Evolutionary conservation across 257 asterid genomes (phyloP), one percentile per base, ranked within the genome.

Genomic region (Salvia splendens): DNA sequence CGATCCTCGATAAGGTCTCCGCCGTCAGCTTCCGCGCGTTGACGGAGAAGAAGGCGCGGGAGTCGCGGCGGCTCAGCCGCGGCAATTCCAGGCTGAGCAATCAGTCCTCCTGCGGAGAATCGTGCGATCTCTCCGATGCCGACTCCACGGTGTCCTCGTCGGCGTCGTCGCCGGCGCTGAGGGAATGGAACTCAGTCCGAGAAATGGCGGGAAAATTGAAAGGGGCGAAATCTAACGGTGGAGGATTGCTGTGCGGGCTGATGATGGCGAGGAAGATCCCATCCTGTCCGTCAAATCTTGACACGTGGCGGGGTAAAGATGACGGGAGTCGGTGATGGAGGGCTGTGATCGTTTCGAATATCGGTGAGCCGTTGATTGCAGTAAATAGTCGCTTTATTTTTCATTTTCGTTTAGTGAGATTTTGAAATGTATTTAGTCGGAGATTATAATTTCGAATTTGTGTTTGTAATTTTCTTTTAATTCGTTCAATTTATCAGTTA

Each of bases 201-300:
- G 81, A 65, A 70, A 40, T 78, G 86, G 87, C 86, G 74, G 95
- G 85, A 70, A 86, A 79, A 62, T 67, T 77, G 79, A 81, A 81
- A 52, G 87, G 65, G 38, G 51, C 52, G 8, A 81, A 80, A 75
- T 69, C 88, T 0, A 72, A 73, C 78, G 86, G 85, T 58, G 83
- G 82, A 24, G 88, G 89, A 28, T 50, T 78, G 85, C 81, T 90
- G n/a, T 90, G 96, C 54, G 96, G 98, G 6, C 71, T 88, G 73
- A 16, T 81, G 82, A 60, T 73, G 67, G 89, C 87, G 78, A 83
- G 78, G 79, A 86, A 73, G 86, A 73, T 82, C 3, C 86, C 83
- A 11, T 75, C 79, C 45, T 80, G 87, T 71, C 84, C 89, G 82
- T 84, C 88, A 75, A 83, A 85, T 80, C 81, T 80, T 17, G 74